These are phyloP conservation scores for Centrapalus pauciflorus DNA, from an alignment of 129 eudicot species.

Conservation along the genomic window DNA sequence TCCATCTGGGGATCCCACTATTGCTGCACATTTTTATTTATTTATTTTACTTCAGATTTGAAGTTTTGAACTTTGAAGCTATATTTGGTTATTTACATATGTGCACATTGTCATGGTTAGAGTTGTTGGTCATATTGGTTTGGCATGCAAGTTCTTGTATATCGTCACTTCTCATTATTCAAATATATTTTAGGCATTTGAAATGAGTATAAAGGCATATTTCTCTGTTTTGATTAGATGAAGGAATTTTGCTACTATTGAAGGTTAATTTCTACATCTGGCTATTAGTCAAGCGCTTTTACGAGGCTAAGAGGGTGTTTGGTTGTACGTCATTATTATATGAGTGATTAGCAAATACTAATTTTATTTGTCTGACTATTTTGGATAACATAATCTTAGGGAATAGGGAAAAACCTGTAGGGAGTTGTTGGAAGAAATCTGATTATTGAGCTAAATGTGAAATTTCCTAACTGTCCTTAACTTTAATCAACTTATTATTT, in stretches of 20 bases:
- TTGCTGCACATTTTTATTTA: background rate
- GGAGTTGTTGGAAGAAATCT: too few species aligned
- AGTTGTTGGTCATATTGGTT: background rate
- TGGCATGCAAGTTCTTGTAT: background rate
- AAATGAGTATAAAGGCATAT: background rate
- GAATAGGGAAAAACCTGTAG: too few species aligned
- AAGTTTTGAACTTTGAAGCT: background rate
- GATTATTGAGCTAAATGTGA: too few species aligned
- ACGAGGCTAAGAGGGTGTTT: too few species aligned
- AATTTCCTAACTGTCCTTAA: too few species aligned
- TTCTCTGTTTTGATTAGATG: background rate
- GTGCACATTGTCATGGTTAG: background rate
- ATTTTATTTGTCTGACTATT: too few species aligned
- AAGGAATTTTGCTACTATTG: background rate
- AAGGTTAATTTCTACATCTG: background rate
- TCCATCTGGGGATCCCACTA: background rate
- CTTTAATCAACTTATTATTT: too few species aligned
- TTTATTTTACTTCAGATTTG: too few species aligned
- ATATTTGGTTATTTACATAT: background rate
- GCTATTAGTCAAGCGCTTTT: background rate
- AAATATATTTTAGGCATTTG: background rate
- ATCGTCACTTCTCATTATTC: background rate
- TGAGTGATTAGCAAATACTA: too few species aligned
- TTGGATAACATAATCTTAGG: too few species aligned
- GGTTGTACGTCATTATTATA: too few species aligned